A percentile compares a stretch with the other conserved stretches of the same genome.
Conservation (phyloP, 2,329 filamentous ascomycete species). For the Penicillium sp. region DNA sequence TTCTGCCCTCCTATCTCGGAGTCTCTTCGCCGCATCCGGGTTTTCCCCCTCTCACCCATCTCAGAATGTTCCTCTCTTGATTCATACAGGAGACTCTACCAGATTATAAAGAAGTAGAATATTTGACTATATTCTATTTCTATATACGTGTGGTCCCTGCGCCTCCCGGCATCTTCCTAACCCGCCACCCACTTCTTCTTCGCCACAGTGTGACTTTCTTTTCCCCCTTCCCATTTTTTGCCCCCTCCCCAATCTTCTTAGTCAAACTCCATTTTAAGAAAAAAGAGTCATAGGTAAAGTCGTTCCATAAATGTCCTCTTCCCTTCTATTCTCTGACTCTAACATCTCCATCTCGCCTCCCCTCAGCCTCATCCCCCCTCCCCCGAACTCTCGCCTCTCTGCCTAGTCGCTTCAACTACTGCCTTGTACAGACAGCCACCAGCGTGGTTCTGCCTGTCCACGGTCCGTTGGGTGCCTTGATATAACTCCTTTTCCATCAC, state of each 20-base stretch:
- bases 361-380: background rate
- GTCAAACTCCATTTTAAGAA: conserved; percentile 1
- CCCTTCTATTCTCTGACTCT: conserved; percentile 11
- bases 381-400: conserved; percentile 8
- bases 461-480: conserved; percentile 33
- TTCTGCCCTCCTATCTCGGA: conserved; percentile 10
- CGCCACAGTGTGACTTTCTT: conserved; percentile 18
- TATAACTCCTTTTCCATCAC: conserved; percentile 18
- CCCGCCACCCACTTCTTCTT: conserved; percentile 18
- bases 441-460: conserved; percentile 35
- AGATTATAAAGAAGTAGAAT: background rate
- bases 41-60: conserved; percentile 3
- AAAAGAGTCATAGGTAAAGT: conserved; percentile 18
- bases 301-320: conserved; percentile 11
- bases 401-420: conserved; percentile 23
- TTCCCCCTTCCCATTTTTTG: conserved; percentile 17
- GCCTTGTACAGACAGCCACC: conserved; percentile 30
- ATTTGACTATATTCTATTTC: conserved; percentile 13
- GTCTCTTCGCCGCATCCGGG: conserved; percentile 11
- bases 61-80: background rate
- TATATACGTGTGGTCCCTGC: conserved; percentile 10
- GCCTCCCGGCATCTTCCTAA: conserved; percentile 7
- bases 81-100: background rate
- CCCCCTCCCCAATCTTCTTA: conserved; percentile 9
- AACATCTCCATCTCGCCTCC: conserved; percentile 4